These are phyloP conservation scores for Penicillium ochrochloron DNA, from an alignment of 495 filamentous ascomycete genomes.

Conservation along the genomic window DNA sequence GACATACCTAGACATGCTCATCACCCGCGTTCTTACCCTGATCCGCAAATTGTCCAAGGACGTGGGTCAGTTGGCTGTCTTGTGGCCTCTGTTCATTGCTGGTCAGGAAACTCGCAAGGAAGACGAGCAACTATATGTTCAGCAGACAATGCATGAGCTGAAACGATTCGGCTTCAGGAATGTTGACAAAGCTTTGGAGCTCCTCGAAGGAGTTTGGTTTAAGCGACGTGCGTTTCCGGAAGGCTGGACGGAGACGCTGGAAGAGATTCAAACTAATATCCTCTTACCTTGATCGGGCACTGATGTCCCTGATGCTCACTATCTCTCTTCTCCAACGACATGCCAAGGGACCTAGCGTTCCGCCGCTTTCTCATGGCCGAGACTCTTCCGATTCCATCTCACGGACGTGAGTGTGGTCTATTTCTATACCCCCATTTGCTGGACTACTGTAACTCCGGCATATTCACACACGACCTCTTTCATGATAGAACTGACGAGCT, in stretches of 20 bases:
- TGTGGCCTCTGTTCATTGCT: conserved; percentile 47
- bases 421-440: neutral
- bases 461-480: neutral
- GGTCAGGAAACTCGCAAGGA: conserved; percentile 45
- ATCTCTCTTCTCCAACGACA: neutral
- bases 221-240: conserved; percentile 44
- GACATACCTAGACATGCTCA: conserved; percentile 37
- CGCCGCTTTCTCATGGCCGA: neutral
- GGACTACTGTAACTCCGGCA: conserved; percentile 5
- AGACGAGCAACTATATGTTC: conserved; percentile 40
- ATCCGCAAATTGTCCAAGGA: conserved; percentile 44
- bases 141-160: conserved; percentile 42
- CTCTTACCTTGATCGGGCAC: conserved; percentile 2
- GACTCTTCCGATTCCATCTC: neutral
- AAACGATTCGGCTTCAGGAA: conserved; percentile 48
- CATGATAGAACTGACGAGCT: neutral
- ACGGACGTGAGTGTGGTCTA: neutral
- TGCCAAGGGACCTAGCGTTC: neutral
- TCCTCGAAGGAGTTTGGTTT: conserved; percentile 43
- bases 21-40: conserved; percentile 40
- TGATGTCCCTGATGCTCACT: neutral
- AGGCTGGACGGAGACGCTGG: conserved; percentile 45
- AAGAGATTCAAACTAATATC: conserved; percentile 45
- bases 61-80: conserved; percentile 41
- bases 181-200: conserved; percentile 43